phyloP scores from a whole-genome alignment of 2,329 filamentous ascomycete genomes.

The Alternaria atra region DNA sequence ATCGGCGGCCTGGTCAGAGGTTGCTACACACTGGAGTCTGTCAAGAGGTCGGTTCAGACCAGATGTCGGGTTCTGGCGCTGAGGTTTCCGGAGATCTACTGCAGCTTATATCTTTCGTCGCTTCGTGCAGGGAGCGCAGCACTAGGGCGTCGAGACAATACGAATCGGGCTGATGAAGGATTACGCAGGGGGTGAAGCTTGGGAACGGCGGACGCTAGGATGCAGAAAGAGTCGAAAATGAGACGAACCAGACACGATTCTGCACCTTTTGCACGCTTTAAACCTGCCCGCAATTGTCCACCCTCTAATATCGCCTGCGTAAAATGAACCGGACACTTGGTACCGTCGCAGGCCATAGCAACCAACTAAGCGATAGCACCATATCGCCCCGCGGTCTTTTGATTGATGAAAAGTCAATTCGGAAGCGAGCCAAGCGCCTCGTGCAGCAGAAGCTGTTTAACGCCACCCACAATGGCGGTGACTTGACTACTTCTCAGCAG shows the following conservation, averaged over 20 bases:
- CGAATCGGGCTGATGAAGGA: slow-evolving; percentile 37
- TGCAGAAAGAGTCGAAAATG: slow-evolving; percentile 34
- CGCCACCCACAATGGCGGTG: slow-evolving; percentile 24
- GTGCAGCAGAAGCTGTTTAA: slow-evolving; percentile 36
- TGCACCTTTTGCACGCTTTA: slow-evolving; percentile 33
- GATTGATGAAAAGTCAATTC: slow-evolving; percentile 13
- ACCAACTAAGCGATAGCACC: slow-evolving; percentile 20
- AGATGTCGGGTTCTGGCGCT: no score
- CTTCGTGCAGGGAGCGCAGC: no score
- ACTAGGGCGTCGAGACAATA: slow-evolving; percentile 35
- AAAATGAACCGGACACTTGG: no score
- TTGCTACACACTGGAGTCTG: no score
- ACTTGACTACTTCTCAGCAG: slow-evolving; percentile 25
- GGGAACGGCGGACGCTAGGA: slow-evolving; percentile 27
- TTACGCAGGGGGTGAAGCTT: slow-evolving; percentile 29
- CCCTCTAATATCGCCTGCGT: slow-evolving; percentile 38
- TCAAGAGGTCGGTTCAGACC: no score
- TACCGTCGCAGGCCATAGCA: slow-evolving; percentile 21
- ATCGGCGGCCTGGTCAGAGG: no score
- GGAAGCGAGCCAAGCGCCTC: slow-evolving; percentile 28
- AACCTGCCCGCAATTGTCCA: slow-evolving; percentile 22
- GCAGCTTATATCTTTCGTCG: slow-evolving; percentile 13
- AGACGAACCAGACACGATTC: slow-evolving; percentile 40
- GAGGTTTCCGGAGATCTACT: slow-evolving; percentile 10
- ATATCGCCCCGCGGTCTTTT: slow-evolving; percentile 26